Evolutionary conservation across 176 grass and related monocot species (phyloP), one percentile per base, ranked within the genome.

Genomic region (Zea luxurians): DNA sequence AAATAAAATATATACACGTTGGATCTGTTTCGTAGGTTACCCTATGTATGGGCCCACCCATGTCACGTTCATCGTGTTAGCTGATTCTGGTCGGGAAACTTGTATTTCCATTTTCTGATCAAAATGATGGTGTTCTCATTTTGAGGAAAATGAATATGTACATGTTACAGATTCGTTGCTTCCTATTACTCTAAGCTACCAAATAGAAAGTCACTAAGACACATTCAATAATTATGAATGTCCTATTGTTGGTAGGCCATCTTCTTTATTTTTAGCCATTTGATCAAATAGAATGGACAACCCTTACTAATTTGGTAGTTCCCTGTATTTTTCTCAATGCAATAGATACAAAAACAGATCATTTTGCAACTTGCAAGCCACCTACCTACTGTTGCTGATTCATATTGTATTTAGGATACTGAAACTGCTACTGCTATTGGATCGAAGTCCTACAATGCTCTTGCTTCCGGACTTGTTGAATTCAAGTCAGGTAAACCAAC

Each of bases 401-500:
- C 37, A 13, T 49, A 18, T 10, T 45, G 47, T 47, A 74, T 61
- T 38, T 74, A 98, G 96, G 96, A 92, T 69, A 88, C 75, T 78
- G 85, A 89, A 70, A 89, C 89, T 84, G 87, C 89, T 78, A 61
- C 66, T 47, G 92, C 86, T 44, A 92, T 98, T 78, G 92, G 88
- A 67, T 87, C 91, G 16, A 92, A 83, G 82, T 94, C 92, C 66
- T 94, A 94, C 78, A 94, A 94, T 13, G 91, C 67, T 68, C 85
- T 94, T 87, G 92, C 85, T 79, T 80, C 80, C 54, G 96, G 91
- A 63, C 85, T 92, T 68, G 90, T 91, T 74, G 81, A 88, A 41
- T 91, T 70, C 74, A 90, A 94, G 59, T 70, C 82, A 13, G 80
- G 61, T 42, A 88, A 90, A 63, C 71, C 85, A 81, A 79, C 80